Evolutionary conservation across 1,284 basidiomycete genomes (phyloP).

Genomic region (Termitomyces sp.): DNA sequence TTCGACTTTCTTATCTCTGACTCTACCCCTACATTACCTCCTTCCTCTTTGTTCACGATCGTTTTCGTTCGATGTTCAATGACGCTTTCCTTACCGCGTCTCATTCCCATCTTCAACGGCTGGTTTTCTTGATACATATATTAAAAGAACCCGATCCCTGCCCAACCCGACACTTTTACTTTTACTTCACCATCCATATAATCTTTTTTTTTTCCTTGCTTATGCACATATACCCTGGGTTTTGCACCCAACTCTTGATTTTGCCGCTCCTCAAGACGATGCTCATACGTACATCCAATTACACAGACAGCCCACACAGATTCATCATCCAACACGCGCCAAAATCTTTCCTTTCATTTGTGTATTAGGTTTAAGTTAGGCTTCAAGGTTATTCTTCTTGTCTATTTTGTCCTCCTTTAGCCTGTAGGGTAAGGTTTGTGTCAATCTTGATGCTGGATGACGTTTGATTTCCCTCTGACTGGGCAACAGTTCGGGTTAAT

Average conservation of each 20-base stretch:
- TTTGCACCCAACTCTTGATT: neutral
- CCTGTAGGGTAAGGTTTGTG: neutral
- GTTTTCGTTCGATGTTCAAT: neutral
- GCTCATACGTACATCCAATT: constrained; percentile 5
- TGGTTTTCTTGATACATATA: constrained; percentile 4
- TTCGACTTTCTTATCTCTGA: neutral
- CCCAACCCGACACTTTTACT: neutral
- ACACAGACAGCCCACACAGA: constrained; percentile 1
- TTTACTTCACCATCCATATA: constrained; percentile 6
- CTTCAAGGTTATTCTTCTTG: neutral
- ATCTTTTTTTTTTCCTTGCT: neutral
- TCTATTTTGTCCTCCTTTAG: neutral
- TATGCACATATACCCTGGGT: constrained; percentile 12
- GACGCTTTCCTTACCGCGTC: neutral
- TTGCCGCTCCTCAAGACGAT: constrained; percentile 1
- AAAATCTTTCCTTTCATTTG: neutral
- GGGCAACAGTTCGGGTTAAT: neutral
- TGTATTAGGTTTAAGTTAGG: constrained; percentile 3
- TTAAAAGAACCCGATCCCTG: neutral
- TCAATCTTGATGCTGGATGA: neutral
- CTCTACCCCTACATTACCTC: constrained; percentile 1
- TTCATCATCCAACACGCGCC: neutral
- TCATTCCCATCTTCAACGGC: neutral
- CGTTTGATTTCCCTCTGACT: neutral
- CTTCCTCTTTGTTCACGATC: neutral